phyloP scores from a whole-genome alignment of 768 basidiomycete species.

The Hypholoma sublateritium region DNA sequence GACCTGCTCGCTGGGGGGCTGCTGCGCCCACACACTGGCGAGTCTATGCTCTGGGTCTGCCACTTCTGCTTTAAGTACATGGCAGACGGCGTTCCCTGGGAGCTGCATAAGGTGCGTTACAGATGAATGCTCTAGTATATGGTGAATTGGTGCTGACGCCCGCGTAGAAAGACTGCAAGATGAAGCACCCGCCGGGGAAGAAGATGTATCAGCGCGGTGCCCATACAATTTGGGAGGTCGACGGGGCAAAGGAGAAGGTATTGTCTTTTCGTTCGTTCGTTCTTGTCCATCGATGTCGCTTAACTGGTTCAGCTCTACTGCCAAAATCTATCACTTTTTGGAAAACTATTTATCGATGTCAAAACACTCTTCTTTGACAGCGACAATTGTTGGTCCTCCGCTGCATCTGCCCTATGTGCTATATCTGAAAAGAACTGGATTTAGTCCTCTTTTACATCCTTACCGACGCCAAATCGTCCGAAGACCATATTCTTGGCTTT shows the following conservation, averaged over 20 bases:
- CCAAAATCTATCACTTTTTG: slow-evolving; percentile 93
- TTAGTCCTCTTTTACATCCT: slow-evolving; percentile 90
- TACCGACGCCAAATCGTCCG: slow-evolving; percentile 77
- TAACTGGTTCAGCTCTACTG: slow-evolving; percentile 89
- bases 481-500: slow-evolving; percentile 78
- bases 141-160: background rate
- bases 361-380: slow-evolving; percentile 94
- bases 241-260: slow-evolving; percentile 85
- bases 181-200: slow-evolving; percentile 77
- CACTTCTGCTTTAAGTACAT: slow-evolving; percentile 98
- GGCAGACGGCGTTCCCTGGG: slow-evolving; percentile 71
- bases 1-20: slow-evolving; percentile 70
- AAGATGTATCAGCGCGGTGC: slow-evolving; percentile 91
- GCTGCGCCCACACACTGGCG: slow-evolving; percentile 44
- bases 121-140: background rate
- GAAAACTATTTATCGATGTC: slow-evolving; percentile 98
- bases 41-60: slow-evolving; percentile 76
- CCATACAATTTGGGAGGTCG: slow-evolving; percentile 93
- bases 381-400: slow-evolving; percentile 67
- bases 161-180: slow-evolving; percentile 62
- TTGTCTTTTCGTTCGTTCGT: background rate
- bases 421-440: slow-evolving; percentile 2
- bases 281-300: background rate
- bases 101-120: slow-evolving; percentile 57
- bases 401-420: background rate